Conservation (phyloP, 2,329 filamentous ascomycete species). For the Phialophora macrospora region DNA sequence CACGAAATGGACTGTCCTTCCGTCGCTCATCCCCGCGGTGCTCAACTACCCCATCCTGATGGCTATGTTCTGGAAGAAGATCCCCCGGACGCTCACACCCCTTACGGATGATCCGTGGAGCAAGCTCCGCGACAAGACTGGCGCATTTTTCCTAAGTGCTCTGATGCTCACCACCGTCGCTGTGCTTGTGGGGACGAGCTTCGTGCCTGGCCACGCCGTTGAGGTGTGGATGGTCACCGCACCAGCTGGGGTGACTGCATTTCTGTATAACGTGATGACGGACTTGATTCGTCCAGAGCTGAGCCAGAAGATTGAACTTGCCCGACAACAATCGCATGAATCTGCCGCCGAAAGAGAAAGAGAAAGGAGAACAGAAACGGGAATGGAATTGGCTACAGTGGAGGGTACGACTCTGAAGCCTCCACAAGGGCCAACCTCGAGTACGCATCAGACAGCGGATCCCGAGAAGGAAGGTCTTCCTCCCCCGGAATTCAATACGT, state of each 20-base stretch:
- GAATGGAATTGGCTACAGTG: background rate
- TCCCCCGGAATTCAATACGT: background rate
- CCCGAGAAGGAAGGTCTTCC: background rate
- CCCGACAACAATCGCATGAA: background rate
- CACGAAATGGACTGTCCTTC: constrained; percentile 40
- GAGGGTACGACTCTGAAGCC: background rate
- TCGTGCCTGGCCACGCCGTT: constrained; percentile 37
- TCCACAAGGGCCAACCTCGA: background rate
- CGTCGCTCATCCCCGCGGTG: constrained; percentile 37
- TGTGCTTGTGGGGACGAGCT: constrained; percentile 40
- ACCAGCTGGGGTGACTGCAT: constrained; percentile 36
- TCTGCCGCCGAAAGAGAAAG: background rate
- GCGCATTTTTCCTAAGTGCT: constrained; percentile 36
- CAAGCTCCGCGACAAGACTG: constrained; percentile 36
- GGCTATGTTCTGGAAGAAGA: constrained; percentile 39
- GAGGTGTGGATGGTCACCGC: constrained; percentile 40
- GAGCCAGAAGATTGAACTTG: constrained; percentile 10
- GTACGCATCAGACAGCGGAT: background rate
- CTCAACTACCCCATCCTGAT: constrained; percentile 38
- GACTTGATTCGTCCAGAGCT: constrained; percentile 30
- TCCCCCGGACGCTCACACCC: constrained; percentile 36
- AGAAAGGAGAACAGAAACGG: background rate
- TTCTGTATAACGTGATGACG: constrained; percentile 35
- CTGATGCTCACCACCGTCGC: constrained; percentile 38
- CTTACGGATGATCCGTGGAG: constrained; percentile 38